Base-by-base conservation (phyloP, 2,329 filamentous ascomycete species). In the Lachnellula willkommii region DNA sequence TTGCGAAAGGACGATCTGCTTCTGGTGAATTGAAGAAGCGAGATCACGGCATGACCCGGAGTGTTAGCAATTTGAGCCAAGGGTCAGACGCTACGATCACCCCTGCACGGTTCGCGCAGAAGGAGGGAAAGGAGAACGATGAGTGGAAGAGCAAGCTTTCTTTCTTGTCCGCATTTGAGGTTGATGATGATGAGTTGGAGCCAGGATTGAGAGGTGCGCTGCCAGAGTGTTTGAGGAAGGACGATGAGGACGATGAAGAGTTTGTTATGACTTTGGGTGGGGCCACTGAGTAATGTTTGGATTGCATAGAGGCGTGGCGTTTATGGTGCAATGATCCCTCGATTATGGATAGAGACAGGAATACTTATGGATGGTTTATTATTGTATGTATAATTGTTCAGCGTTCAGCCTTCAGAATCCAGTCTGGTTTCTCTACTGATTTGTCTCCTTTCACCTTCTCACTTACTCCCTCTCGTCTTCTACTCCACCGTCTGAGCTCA, bases 1-100 rank as follows among this genome's bases (percentile, higher is more conserved):
- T 95, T 69, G 89, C 82, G 54, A 90, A 88, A 70, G 91, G 92
- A 36, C 82, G 89, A 36, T 74, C 75, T 11, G 74, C 78, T 2
- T 77, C 77, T 20, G 70, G 71, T 7, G 69, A 69, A 26, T 60
- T 77, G 5, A 45, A 47, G 11, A 52, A 59, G 12, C 49, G 50
- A 50, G 50, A 46, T 15, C 35, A 52, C 49, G 59, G 54, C 61
- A 59, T 61, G 56, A 59, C 57, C 17, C 56, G 66, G 57, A 35
- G 58, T 68, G 45, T 61, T 15, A 69, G 67, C 56, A 71, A 73
- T 12, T 63, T 71, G 39, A 74, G 71, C 50, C 69, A 69, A 24
- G 61, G 68, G 7, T 76, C 75, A 1, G 70, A 72, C 17, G 65
- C 72, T 61, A 80, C 78, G 3, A 75, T 81, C 51, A 81, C 78